Conservation (phyloP, 2,329 filamentous ascomycete genomes). For the Colletotrichum chlorophyti region DNA sequence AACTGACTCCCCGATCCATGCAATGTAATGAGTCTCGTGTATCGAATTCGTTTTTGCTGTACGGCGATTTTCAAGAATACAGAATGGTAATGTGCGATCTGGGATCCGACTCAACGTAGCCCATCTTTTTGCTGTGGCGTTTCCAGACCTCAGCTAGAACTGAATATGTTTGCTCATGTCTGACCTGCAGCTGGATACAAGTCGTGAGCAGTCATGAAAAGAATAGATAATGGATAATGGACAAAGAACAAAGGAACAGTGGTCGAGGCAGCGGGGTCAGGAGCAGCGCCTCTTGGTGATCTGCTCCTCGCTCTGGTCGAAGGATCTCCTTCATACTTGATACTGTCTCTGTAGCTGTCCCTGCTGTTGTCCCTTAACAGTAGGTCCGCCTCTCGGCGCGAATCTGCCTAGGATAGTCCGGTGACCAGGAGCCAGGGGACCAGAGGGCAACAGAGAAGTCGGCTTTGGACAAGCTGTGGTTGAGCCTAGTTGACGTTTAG, state of each 20-base stretch:
- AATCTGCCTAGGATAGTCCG: too few species aligned
- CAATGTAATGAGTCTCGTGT: conserved; percentile 18
- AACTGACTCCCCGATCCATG: conserved; percentile 25
- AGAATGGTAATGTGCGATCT: neutral
- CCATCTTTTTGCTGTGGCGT: neutral
- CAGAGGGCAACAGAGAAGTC: too few species aligned
- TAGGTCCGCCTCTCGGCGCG: too few species aligned
- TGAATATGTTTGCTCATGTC: neutral
- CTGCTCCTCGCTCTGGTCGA: neutral
- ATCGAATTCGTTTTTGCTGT: neutral
- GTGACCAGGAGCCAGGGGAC: too few species aligned
- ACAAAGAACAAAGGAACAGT: neutral
- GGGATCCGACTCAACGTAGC: neutral
- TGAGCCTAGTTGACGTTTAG: too few species aligned
- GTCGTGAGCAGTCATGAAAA: neutral
- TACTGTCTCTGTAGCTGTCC: too few species aligned
- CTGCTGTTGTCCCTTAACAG: neutral
- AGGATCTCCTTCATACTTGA: neutral
- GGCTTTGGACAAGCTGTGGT: too few species aligned
- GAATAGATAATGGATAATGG: neutral
- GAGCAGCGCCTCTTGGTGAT: conserved; percentile 1
- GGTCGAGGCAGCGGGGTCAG: too few species aligned
- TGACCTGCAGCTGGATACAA: neutral
- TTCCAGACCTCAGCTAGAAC: neutral
- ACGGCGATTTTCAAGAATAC: conserved; percentile 14